These are phyloP conservation scores for Claviceps sp. DNA, from an alignment of 2,329 filamentous ascomycete genomes.

Conservation along the genomic window DNA sequence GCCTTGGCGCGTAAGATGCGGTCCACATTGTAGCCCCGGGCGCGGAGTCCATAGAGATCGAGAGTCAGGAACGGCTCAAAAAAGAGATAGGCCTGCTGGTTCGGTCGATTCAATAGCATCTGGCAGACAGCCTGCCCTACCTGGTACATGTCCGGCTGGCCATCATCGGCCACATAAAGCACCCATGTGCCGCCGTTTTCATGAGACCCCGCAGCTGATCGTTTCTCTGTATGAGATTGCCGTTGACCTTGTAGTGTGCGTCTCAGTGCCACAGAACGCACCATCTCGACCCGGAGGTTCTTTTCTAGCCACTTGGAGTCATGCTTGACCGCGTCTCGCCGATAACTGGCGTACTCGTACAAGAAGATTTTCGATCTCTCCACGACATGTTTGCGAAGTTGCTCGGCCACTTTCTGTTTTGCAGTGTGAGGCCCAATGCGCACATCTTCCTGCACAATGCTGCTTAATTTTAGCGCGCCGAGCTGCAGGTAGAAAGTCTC, in stretches of 20 bases:
- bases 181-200: conserved; percentile 42
- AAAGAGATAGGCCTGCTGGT: conserved; percentile 78
- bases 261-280: conserved; percentile 64
- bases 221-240: conserved; percentile 59
- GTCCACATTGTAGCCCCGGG: conserved; percentile 91
- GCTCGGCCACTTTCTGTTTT: conserved; percentile 55
- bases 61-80: conserved; percentile 84
- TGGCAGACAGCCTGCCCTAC: conserved; percentile 78
- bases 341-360: conserved; percentile 59
- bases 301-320: conserved; percentile 86
- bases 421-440: conserved; percentile 52
- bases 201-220: conserved; percentile 54
- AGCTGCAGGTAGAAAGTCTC: conserved; percentile 77
- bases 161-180: conserved; percentile 60
- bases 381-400: conserved; percentile 66
- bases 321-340: conserved; percentile 65
- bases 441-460: conserved; percentile 65
- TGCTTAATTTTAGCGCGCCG: conserved; percentile 63
- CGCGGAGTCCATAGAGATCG: conserved; percentile 66
- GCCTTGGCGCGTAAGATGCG: conserved; percentile 81
- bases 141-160: conserved; percentile 73
- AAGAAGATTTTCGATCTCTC: conserved; percentile 85
- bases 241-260: conserved; percentile 60
- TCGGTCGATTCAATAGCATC: conserved; percentile 66
- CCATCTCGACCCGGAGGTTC: conserved; percentile 63